Evolutionary conservation across 805 yeast species (phyloP).

Genomic region (Suhomyces tanzawaensis): DNA sequence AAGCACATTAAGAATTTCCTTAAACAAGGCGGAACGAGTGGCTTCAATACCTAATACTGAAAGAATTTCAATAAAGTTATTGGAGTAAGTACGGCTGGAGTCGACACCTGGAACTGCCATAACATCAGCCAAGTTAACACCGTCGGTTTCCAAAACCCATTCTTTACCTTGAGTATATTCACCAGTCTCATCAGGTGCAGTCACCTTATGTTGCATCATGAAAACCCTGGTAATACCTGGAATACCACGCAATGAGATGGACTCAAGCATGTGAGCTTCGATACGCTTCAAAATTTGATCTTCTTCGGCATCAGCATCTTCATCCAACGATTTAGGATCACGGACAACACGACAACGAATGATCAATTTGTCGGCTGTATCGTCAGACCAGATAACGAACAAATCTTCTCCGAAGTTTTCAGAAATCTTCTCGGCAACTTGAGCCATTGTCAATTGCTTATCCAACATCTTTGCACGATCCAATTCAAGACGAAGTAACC

Average conservation of each 20-base stretch:
- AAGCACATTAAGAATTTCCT: constrained; percentile 93
- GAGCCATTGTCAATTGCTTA: constrained; percentile 96
- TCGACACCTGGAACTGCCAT: constrained; percentile 96
- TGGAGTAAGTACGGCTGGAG: constrained; percentile 84
- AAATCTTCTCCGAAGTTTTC: constrained; percentile 91
- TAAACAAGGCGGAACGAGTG: constrained; percentile 89
- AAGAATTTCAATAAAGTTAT: constrained; percentile 92
- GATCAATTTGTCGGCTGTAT: constrained; percentile 93
- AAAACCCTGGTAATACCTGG: constrained; percentile 88
- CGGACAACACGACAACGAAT: constrained; percentile 98
- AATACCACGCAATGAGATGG: constrained; percentile 93
- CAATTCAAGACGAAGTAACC: constrained; percentile 93
- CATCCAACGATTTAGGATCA: constrained; percentile 90
- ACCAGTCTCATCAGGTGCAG: constrained; percentile 74
- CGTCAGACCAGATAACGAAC: constrained; percentile 98
- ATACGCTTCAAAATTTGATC: constrained; percentile 94
- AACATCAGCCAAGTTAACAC: constrained; percentile 92
- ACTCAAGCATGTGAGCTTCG: constrained; percentile 94
- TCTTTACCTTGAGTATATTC: constrained; percentile 87
- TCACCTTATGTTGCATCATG: constrained; percentile 82
- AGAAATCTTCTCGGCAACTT: constrained; percentile 93
- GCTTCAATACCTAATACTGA: constrained; percentile 98
- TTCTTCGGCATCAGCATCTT: constrained; percentile 93
- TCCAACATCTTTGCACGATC: constrained; percentile 99
- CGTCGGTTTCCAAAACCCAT: constrained; percentile 99